Conservation (phyloP, 805 yeast genomes). For the Starmerella apicola region DNA sequence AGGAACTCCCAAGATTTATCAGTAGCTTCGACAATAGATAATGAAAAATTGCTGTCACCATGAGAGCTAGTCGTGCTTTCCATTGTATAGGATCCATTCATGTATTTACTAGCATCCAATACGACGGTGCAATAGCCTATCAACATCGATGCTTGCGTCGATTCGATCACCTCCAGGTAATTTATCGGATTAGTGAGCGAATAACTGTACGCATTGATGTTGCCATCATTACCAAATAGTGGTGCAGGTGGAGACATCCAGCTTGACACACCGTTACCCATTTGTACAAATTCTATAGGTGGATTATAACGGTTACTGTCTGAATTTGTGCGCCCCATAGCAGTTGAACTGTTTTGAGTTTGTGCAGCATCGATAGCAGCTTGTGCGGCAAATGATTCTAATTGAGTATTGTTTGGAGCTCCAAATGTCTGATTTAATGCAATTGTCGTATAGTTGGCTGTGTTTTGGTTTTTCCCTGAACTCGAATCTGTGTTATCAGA, state of each 20-base stretch:
- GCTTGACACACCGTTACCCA: slow-evolving; percentile 3
- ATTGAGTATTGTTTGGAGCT: neutral
- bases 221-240: neutral
- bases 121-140: slow-evolving; percentile 18
- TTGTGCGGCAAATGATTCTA: neutral
- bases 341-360: neutral
- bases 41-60: neutral
- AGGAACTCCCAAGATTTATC: slow-evolving; percentile 4
- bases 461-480: no score
- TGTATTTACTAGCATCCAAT: slow-evolving; percentile 10
- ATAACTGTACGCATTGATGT: slow-evolving; percentile 9
- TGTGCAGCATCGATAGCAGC: neutral
- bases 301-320: neutral
- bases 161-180: neutral
- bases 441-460: neutral
- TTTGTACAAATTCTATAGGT: slow-evolving; percentile 1
- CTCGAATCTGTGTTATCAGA: neutral
- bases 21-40: neutral
- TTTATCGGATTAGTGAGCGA: slow-evolving; percentile 9
- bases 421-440: neutral
- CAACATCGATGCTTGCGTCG: slow-evolving; percentile 6
- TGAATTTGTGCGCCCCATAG: neutral
- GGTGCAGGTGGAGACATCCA: slow-evolving; percentile 12
- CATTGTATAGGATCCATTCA: slow-evolving; percentile 2
- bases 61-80: neutral